Evolutionary conservation across 306 rosid genomes (phyloP), one percentile per base, ranked within the genome.

Genomic region (Malus sylvestris): DNA sequence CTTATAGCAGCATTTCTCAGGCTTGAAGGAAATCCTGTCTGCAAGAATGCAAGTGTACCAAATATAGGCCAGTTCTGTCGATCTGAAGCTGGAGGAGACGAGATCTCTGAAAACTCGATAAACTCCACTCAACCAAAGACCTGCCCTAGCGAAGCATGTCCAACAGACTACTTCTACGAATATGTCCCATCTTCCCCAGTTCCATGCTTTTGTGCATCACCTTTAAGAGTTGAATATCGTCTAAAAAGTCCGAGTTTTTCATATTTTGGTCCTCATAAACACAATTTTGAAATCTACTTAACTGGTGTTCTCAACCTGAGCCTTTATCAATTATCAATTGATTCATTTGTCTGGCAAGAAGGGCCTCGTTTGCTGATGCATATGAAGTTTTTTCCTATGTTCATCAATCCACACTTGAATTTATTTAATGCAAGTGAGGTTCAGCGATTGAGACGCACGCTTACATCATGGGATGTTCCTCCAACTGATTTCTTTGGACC

Each of bases 241-340:
- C 89, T 95, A 63, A 95, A 95, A 84, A 95, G 98, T 62, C 98
- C 98, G 6, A 91, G 98, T 79, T 92, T 95, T 83, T 86, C 89
- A 38, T 87, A 90, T 85, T 92, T 95, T 74, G 78, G 79, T 76
- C 98, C 96, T 30, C 78, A 86, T 81, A 52, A 0, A 55, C 2
- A 60, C 69, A 6, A 2, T 10, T 86, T 92, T 64, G 79, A 84
- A 72, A 30, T 16, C 3, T 95, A 90, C 75, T 22, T 95, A 15
- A 78, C 90, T 23, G 29, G 20, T 0, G 55, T 78, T 83, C 89
- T 95, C 78, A 1, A 80, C 51, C 71, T 95, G 87, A 35, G 68
- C 42, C 42, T n/a, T 40, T 69, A 85, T 68, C 98, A 95, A 81
- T 33, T 92, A 52, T 77, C 77, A 35, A 76, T 95, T 65, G 90